Percentiles rank a stretch among this genome's conserved stretches.
Evolutionary conservation across 2,329 filamentous ascomycete genomes (phyloP).

Genomic region (Emergomyces africanus): DNA sequence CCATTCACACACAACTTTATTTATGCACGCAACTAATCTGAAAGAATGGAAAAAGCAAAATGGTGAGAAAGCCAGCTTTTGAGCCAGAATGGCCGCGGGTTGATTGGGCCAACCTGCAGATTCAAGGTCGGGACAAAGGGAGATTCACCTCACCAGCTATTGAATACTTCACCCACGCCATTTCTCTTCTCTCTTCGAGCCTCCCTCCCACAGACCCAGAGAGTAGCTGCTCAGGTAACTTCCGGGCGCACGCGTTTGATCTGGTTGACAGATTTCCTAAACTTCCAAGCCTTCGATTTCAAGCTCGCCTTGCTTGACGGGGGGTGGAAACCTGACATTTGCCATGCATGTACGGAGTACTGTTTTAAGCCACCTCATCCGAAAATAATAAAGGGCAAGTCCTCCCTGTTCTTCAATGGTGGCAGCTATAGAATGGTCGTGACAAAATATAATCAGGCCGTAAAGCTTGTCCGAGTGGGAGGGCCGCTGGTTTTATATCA

Average conservation of each 20-base stretch:
- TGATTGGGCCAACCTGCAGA: neutral
- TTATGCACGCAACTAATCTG: neutral
- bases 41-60: neutral
- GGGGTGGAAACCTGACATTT: neutral
- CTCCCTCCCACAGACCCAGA: neutral
- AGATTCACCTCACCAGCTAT: neutral
- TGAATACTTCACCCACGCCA: neutral
- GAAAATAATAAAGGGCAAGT: neutral
- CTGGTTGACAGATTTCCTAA: too few species aligned
- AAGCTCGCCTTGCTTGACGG: neutral
- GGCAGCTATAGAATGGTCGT: neutral
- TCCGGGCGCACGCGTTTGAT: neutral
- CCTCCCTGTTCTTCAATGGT: neutral
- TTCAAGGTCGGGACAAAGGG: neutral
- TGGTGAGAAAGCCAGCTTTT: neutral
- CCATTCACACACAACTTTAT: neutral
- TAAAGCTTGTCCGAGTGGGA: neutral
- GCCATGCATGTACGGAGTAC: neutral
- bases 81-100: neutral
- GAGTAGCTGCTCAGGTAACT: neutral
- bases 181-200: neutral
- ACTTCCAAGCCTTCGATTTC: neutral
- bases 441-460: neutral
- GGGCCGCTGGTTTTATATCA: neutral
- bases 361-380: neutral